These are phyloP conservation scores for Wallacemonas sp. DNA, from an alignment of 208 protist species.

Conservation along the genomic window DNA sequence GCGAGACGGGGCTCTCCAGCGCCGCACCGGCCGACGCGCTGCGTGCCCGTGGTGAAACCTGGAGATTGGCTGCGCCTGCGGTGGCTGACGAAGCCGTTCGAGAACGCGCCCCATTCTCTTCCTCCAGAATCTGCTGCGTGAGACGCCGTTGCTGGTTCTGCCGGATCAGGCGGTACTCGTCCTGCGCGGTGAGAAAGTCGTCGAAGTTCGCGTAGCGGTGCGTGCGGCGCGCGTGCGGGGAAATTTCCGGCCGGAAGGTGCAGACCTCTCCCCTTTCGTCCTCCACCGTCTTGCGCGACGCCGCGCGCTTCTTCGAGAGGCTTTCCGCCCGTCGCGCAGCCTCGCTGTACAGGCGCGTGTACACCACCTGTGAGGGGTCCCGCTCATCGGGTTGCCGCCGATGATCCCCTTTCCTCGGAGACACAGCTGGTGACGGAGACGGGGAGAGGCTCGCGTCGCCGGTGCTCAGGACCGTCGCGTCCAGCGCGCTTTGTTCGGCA, in stretches of 20 bases:
- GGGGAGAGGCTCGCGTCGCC: neutral
- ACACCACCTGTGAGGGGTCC: slow-evolving; percentile 14
- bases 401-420: neutral
- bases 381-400: slow-evolving; percentile 13
- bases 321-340: slow-evolving; percentile 14
- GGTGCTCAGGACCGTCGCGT: neutral
- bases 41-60: neutral
- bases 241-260: slow-evolving; percentile 25
- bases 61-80: neutral
- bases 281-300: slow-evolving; percentile 19
- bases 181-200: slow-evolving; percentile 11
- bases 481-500: neutral
- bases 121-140: neutral
- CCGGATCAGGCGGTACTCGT: slow-evolving; percentile 7
- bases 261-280: slow-evolving; percentile 20
- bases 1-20: slow-evolving; percentile 2
- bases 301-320: slow-evolving; percentile 20
- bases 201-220: slow-evolving; percentile 14
- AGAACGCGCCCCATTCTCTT: neutral
- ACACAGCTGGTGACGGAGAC: slow-evolving; percentile 8
- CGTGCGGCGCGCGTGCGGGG: neutral
- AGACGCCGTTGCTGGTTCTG: slow-evolving; percentile 2
- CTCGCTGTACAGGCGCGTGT: slow-evolving; percentile 30
- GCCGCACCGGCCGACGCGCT: neutral
- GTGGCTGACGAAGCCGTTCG: neutral